Evolutionary conservation across 2,329 filamentous ascomycete genomes (phyloP).

Genomic region (Neurospora crassa): DNA sequence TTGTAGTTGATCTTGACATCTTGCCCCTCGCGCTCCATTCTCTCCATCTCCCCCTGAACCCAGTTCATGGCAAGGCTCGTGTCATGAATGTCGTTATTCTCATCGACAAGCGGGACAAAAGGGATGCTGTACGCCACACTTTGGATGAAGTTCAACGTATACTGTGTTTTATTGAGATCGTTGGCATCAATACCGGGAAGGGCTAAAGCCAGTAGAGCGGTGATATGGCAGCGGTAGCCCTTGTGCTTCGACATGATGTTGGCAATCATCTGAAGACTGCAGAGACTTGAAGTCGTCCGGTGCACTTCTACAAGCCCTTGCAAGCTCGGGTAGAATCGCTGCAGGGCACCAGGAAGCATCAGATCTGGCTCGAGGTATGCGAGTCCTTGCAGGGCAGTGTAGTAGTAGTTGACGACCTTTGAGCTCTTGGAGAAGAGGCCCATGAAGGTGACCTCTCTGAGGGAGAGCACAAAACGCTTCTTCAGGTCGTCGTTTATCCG

Average conservation of each 20-base stretch:
- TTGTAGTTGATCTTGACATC: conserved; percentile 80
- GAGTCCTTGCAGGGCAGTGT: conserved; percentile 80
- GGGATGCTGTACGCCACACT: conserved; percentile 94
- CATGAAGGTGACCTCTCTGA: conserved; percentile 95
- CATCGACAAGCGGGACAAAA: conserved; percentile 69
- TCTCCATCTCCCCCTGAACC: conserved; percentile 89
- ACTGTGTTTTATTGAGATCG: conserved; percentile 90
- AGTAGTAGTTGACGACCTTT: conserved; percentile 83
- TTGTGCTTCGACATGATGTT: conserved; percentile 87
- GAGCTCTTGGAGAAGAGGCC: conserved; percentile 94
- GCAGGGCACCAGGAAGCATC: conserved; percentile 84
- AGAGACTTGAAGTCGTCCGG: conserved; percentile 85
- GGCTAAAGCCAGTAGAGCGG: conserved; percentile 82
- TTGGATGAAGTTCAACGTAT: conserved; percentile 91
- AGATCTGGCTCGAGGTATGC: conserved; percentile 86
- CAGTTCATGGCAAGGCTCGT: conserved; percentile 78
- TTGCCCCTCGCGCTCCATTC: conserved; percentile 82
- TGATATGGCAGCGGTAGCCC: conserved; percentile 94
- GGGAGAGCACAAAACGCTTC: conserved; percentile 75
- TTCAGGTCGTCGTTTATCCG: conserved; percentile 74
- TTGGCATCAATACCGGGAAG: conserved; percentile 96
- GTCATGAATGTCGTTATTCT: conserved; percentile 57
- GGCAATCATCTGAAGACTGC: conserved; percentile 84
- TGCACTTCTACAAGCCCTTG: conserved; percentile 97
- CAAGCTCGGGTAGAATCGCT: conserved; percentile 93